Evolutionary conservation across 2,329 filamentous ascomycete species (phyloP).

Genomic region (Venturia asperata): DNA sequence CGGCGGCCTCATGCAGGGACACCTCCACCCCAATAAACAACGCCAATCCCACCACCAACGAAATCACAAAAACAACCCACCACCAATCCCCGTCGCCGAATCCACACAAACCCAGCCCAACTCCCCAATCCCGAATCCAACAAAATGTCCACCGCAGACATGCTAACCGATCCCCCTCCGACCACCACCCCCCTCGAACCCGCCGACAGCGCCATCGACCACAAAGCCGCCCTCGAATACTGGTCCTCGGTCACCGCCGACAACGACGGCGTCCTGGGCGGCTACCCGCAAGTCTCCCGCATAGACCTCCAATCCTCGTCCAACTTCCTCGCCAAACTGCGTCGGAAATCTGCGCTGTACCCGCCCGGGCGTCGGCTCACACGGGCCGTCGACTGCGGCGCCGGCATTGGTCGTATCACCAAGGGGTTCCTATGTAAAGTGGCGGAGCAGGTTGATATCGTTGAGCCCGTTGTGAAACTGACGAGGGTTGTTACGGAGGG

Average conservation of each 20-base stretch:
- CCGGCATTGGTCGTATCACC: slow-evolving; percentile 76
- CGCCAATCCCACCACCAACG: background rate
- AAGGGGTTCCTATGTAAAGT: slow-evolving; percentile 65
- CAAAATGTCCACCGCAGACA: background rate
- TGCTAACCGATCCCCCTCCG: background rate
- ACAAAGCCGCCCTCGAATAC: slow-evolving; percentile 40
- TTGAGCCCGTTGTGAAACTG: slow-evolving; percentile 81
- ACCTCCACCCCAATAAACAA: background rate
- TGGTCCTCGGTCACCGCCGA: slow-evolving; percentile 48
- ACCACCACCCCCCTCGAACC: background rate
- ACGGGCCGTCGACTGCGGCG: slow-evolving; percentile 53
- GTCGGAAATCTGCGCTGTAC: slow-evolving; percentile 32
- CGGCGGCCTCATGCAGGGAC: slow-evolving; percentile 13
- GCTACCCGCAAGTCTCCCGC: slow-evolving; percentile 59
- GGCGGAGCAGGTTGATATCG: slow-evolving; percentile 66
- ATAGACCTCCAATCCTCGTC: slow-evolving; percentile 65
- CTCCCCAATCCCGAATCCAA: background rate
- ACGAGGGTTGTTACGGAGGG: slow-evolving; percentile 51
- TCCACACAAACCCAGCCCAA: background rate
- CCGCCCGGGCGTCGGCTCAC: slow-evolving; percentile 26
- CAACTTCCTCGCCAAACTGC: slow-evolving; percentile 62
- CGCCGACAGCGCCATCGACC: slow-evolving; percentile 40
- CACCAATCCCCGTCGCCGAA: background rate
- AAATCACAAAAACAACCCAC: background rate
- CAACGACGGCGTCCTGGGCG: slow-evolving; percentile 73